Evolutionary conservation across 208 protist species (phyloP).

Genomic region (Leishmania turanica): DNA sequence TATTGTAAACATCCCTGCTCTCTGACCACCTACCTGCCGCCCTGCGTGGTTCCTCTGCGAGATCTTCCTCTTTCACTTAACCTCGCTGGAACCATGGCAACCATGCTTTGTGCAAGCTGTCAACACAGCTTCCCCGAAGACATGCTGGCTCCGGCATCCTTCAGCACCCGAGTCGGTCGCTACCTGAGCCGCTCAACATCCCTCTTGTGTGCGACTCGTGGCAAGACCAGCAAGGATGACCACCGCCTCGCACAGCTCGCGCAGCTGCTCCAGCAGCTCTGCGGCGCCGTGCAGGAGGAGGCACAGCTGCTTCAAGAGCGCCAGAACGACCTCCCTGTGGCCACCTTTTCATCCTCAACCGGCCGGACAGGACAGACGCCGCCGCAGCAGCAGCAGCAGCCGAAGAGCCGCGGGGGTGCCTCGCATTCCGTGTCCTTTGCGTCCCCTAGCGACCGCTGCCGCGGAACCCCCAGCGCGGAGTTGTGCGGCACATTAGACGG

Average conservation of each 20-base stretch:
- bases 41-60: background rate
- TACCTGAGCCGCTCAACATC: slow-evolving; percentile 49
- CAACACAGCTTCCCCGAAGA: slow-evolving; percentile 69
- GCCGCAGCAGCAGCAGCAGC: background rate
- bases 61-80: background rate
- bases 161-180: slow-evolving; percentile 72
- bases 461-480: background rate
- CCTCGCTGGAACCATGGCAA: slow-evolving; percentile 26
- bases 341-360: slow-evolving; percentile 1
- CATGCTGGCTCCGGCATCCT: slow-evolving; percentile 53
- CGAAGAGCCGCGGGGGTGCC: background rate
- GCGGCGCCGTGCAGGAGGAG: slow-evolving; percentile 75
- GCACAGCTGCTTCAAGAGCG: slow-evolving; percentile 41
- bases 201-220: slow-evolving; percentile 44
- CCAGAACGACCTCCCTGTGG: slow-evolving; percentile 10
- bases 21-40: background rate
- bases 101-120: slow-evolving; percentile 81
- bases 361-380: background rate
- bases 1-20: background rate
- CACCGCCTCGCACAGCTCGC: slow-evolving; percentile 49
- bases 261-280: slow-evolving; percentile 62
- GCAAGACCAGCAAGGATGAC: slow-evolving; percentile 43
- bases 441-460: background rate
- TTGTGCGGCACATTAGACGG: slow-evolving; percentile 14
- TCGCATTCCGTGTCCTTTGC: background rate